These are phyloP conservation scores for Bryopsis sp. DNA, from an alignment of 139 green algal species.

Conservation along the genomic window DNA sequence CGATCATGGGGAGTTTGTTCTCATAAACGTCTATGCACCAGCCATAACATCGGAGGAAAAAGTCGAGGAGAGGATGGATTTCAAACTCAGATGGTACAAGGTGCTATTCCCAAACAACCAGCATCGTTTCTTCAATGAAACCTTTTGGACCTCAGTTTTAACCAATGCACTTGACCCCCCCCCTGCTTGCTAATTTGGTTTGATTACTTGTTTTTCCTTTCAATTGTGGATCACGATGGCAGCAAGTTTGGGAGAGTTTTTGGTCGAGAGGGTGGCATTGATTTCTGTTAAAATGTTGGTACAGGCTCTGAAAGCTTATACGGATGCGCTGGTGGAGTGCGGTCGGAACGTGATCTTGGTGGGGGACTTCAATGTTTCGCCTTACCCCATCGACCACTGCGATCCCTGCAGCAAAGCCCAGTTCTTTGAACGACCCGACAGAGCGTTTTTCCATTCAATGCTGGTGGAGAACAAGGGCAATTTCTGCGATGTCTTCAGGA, in stretches of 20 bases:
- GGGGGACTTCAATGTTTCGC: slow-evolving; percentile 71
- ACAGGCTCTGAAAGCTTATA: not conserved
- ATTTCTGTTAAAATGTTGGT: not conserved
- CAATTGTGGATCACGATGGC: too few relatives aligned
- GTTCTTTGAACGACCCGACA: not conserved
- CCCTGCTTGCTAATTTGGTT: too few relatives aligned
- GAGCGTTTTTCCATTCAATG: not conserved
- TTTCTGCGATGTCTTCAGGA: slow-evolving; percentile 10
- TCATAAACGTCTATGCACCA: slow-evolving; percentile 14
- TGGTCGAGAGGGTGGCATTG: not conserved
- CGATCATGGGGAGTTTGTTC: slow-evolving; percentile 1
- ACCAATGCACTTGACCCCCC: too few relatives aligned
- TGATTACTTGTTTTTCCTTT: too few relatives aligned
- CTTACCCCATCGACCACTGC: slow-evolving; percentile 3
- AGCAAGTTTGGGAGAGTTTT: too few relatives aligned
- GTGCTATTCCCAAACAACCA: not conserved
- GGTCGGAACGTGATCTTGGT: slow-evolving; percentile 44
- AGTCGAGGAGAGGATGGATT: slow-evolving; percentile 1
- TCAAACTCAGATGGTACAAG: slow-evolving; percentile 10
- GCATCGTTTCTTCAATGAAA: too few relatives aligned
- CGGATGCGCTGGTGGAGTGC: slow-evolving; percentile 5
- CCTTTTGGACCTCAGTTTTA: too few relatives aligned
- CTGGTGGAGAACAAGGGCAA: not conserved
- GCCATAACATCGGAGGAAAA: not conserved
- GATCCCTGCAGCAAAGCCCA: not conserved